phyloP scores from a whole-genome alignment of 2,329 filamentous ascomycete genomes.

The Cladosporium colombiae region DNA sequence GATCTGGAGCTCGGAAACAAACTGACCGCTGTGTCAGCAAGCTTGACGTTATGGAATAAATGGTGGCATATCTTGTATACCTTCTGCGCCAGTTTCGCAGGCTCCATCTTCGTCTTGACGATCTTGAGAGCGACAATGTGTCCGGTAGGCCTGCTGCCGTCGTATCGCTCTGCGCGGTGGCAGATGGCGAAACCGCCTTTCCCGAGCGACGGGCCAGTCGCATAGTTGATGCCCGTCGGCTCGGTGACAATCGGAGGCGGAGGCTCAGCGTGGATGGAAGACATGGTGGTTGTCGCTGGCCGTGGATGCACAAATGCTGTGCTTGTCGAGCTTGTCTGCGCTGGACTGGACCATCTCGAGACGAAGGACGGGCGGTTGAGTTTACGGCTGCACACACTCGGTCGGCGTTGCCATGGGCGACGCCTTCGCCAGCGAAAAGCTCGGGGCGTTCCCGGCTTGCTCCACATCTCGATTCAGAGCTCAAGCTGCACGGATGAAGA shows the following conservation, averaged over 20 bases:
- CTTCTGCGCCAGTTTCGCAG: constrained; percentile 81
- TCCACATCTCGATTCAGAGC: neutral
- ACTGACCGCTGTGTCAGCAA: constrained; percentile 45
- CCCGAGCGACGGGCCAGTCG: constrained; percentile 71
- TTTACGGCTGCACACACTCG: constrained; percentile 10
- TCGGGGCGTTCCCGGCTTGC: constrained; percentile 7
- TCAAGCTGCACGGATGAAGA: constrained; percentile 5
- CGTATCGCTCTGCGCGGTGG: constrained; percentile 68
- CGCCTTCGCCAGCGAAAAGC: constrained; percentile 8
- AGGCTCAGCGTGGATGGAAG: constrained; percentile 52
- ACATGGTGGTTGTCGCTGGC: constrained; percentile 19
- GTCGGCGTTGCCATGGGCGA: constrained; percentile 3
- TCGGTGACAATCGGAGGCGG: constrained; percentile 63
- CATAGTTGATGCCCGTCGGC: constrained; percentile 71
- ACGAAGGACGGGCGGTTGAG: constrained; percentile 2
- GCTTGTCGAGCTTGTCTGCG: constrained; percentile 16
- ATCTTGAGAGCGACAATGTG: constrained; percentile 77
- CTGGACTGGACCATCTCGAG: constrained; percentile 10
- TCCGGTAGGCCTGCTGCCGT: constrained; percentile 56
- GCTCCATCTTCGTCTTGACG: constrained; percentile 77
- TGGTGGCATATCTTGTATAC: constrained; percentile 43
- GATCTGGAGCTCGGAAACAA: constrained; percentile 85
- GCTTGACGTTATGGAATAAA: neutral
- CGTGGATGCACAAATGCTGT: constrained; percentile 11
- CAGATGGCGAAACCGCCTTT: constrained; percentile 84